Evolutionary conservation across 169 alveolate genomes (phyloP), one percentile per base, ranked within the genome.

Genomic region (Eimeria praecox): DNA sequence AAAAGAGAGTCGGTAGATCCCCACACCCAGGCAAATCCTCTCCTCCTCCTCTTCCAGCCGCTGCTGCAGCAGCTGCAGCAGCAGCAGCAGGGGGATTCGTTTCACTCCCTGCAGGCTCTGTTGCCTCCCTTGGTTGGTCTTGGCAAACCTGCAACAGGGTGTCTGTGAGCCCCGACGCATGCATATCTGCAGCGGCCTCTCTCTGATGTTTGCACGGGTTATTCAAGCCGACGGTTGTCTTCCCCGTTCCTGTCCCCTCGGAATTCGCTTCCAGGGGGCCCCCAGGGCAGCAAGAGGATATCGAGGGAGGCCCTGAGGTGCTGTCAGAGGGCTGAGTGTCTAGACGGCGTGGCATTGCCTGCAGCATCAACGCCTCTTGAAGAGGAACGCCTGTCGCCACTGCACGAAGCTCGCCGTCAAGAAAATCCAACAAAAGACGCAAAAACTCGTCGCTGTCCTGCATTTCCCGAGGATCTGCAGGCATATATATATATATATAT

Each of bases 401-500:
- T 12, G 96, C 95, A 14, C 94, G 92, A 46, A 95, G 69, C 73
- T 95, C 96, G 33, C 88, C 96, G 82, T 95, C 96, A 5, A 95
- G 90, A 27, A 95, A 40, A 77, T 95, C 96, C 54, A 95, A 64
- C 40, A 95, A 91, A 49, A 78, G 92, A n/a, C 96, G 95, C 62
- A 95, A 83, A 42, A 95, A 95, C 73, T 95, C 96, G 54, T 95
- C 96, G 93, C 96, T 85, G 90, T 95, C 96, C 22, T 95, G 96
- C 96, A 95, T 95, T 49, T 89, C 95, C n/a, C 90, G 96, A 24
- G 95, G 95, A 33, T 88, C 96, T 94, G 88, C 42, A 30, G 12
- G 69, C 5, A n/a, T n/a, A 59, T 59, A 24, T 1, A 78, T 30
- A 44, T 38, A 6, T 6, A 3, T n/a, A 3, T 18, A 12, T 59